Percentiles rank a stretch among this genome's conserved stretches.
phyloP scores from a whole-genome alignment of 2,329 filamentous ascomycete species.

The Westerdykella ornata region DNA sequence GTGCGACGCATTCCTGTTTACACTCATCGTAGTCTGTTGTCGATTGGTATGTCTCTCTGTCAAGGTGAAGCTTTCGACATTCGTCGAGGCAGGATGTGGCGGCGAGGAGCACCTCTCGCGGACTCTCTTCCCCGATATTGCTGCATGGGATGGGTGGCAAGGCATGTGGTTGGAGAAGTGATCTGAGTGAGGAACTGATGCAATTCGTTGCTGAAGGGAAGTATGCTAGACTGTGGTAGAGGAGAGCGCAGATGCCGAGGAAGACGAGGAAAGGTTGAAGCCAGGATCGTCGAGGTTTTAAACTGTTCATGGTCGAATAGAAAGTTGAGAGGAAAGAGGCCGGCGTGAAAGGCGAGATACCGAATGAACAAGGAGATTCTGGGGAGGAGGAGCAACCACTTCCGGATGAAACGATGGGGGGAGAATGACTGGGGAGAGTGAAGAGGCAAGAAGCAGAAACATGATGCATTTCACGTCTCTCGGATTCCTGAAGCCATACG shows the following conservation, averaged over 20 bases:
- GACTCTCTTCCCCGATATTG: neutral
- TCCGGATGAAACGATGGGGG: too few species aligned
- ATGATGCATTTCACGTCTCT: too few species aligned
- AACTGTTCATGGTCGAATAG: too few species aligned
- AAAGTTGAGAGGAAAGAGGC: too few species aligned
- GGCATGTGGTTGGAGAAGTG: neutral
- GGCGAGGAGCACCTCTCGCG: neutral
- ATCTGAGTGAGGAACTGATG: neutral
- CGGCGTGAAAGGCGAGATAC: too few species aligned
- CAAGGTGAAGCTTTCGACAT: slow-evolving; percentile 19
- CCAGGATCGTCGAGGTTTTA: neutral
- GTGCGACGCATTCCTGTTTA: slow-evolving; percentile 9
- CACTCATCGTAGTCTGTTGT: slow-evolving; percentile 27
- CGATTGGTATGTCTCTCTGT: slow-evolving; percentile 20
- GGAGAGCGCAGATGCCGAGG: neutral
- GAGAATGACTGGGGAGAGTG: too few species aligned
- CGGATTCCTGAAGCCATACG: too few species aligned
- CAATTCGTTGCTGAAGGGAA: neutral
- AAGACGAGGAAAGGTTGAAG: neutral
- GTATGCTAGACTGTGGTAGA: neutral
- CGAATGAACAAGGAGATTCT: too few species aligned
- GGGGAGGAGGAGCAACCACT: too few species aligned
- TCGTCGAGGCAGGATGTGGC: slow-evolving; percentile 9
- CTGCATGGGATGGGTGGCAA: neutral
- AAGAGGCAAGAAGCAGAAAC: too few species aligned